These are phyloP conservation scores for Urochloa ruziziensis DNA, from an alignment of 176 grass and related monocot species.

Conservation along the genomic window DNA sequence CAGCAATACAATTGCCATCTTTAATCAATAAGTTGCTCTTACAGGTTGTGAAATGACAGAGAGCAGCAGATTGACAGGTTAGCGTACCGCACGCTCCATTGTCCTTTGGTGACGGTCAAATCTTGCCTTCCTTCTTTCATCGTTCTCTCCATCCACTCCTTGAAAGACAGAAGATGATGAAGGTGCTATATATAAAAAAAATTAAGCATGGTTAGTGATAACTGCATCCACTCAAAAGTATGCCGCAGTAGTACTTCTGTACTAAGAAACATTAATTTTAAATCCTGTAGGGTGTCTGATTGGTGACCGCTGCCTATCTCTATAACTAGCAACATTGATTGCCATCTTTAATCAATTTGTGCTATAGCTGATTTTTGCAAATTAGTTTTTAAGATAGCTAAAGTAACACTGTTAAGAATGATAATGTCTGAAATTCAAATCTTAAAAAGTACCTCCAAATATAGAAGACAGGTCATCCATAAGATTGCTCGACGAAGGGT, in stretches of 20 bases:
- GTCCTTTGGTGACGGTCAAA: slow-evolving; percentile 58
- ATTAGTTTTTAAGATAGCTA: neutral
- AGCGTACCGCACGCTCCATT: slow-evolving; percentile 57
- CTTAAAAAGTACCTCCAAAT: slow-evolving; percentile 62
- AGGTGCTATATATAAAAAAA: slow-evolving; percentile 44
- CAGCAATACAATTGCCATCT: neutral
- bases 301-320: neutral
- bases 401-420: neutral
- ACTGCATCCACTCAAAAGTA: neutral
- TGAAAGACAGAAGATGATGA: slow-evolving; percentile 69
- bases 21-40: slow-evolving; percentile 18
- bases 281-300: neutral
- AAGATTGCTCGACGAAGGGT: slow-evolving; percentile 59
- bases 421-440: neutral
- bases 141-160: slow-evolving; percentile 65
- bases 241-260: neutral
- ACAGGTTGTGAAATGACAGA: slow-evolving; percentile 9
- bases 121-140: slow-evolving; percentile 74
- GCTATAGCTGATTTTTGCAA: neutral
- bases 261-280: neutral
- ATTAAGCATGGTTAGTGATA: slow-evolving; percentile 5
- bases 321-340: neutral
- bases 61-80: neutral
- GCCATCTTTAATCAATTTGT: neutral
- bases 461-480: slow-evolving; percentile 72